Evolutionary conservation across 345 rosid genomes (phyloP).

Genomic region (Eucalyptus urophylla): DNA sequence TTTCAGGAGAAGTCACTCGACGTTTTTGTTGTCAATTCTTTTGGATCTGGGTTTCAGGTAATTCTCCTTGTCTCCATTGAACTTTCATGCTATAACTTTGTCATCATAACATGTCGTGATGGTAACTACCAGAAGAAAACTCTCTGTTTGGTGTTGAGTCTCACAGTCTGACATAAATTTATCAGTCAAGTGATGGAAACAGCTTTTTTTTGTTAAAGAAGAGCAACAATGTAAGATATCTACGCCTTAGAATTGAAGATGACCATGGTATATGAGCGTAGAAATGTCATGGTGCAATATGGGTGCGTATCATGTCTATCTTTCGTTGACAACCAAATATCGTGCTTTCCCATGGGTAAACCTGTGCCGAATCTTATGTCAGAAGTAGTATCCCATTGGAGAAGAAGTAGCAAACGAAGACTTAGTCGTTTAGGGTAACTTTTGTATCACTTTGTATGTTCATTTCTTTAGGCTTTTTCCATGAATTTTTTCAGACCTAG

Average conservation of each 20-base stretch:
- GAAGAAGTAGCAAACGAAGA: neutral
- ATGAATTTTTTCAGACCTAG: neutral
- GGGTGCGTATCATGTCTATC: neutral
- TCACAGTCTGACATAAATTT: neutral
- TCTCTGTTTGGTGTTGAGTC: neutral
- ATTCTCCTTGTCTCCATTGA: neutral
- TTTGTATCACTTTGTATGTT: neutral
- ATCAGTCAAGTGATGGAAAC: neutral
- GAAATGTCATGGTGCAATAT: neutral
- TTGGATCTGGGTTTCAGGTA: constrained; percentile 97
- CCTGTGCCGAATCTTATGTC: neutral
- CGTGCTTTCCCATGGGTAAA: neutral
- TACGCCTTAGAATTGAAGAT: neutral
- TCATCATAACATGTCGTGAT: neutral
- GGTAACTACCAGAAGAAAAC: neutral
- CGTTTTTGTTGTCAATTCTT: constrained; percentile 86
- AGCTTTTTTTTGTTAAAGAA: neutral
- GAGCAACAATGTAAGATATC: neutral
- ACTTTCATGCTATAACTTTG: neutral
- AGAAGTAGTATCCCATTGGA: neutral
- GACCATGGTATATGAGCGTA: neutral
- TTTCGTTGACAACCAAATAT: neutral
- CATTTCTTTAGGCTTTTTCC: neutral
- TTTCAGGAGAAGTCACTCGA: constrained; percentile 85
- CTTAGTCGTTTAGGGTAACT: neutral